A percentile compares a stretch with the other conserved stretches of the same genome.
These are phyloP conservation scores for Mortierella antarctica DNA, from an alignment of 192 early-diverging fungal species.

Conservation along the genomic window DNA sequence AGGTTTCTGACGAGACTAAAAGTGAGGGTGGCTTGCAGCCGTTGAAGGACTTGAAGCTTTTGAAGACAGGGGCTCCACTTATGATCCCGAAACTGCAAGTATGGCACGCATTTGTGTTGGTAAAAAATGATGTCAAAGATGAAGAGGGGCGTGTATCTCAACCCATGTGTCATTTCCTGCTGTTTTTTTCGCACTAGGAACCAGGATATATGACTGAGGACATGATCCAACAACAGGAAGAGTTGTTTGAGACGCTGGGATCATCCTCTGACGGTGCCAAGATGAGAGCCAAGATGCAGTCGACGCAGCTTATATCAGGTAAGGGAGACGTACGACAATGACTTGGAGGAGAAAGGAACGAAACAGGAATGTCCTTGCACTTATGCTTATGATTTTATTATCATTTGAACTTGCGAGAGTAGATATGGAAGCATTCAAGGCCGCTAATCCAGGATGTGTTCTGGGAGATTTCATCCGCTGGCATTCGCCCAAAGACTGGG, in stretches of 20 bases:
- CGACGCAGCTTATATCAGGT: conserved; percentile 77
- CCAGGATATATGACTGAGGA: conserved; percentile 89
- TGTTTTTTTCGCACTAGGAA: conserved; percentile 56
- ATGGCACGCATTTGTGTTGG: not conserved
- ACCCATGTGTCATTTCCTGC: not conserved
- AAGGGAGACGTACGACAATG: not conserved
- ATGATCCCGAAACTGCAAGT: conserved; percentile 78
- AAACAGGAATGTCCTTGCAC: not conserved
- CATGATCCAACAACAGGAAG: conserved; percentile 85
- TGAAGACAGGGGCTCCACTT: conserved; percentile 70
- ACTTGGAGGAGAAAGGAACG: not conserved
- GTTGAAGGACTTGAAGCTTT: conserved; percentile 58
- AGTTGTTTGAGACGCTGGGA: conserved; percentile 81
- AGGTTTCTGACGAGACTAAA: conserved; percentile 50
- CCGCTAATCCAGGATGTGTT: conserved; percentile 83
- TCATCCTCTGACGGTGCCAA: conserved; percentile 76
- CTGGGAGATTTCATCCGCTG: conserved; percentile 94
- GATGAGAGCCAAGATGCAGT: conserved; percentile 81
- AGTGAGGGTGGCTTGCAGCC: conserved; percentile 63
- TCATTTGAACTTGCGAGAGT: not conserved
- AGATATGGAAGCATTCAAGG: conserved; percentile 96
- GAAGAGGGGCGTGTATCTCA: not conserved
- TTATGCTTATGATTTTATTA: not conserved
- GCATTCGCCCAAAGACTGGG: conserved; percentile 96
- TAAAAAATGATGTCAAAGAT: not conserved